phyloP scores from a whole-genome alignment of 2,329 filamentous ascomycete species.

The Fusarium sambucinum region DNA sequence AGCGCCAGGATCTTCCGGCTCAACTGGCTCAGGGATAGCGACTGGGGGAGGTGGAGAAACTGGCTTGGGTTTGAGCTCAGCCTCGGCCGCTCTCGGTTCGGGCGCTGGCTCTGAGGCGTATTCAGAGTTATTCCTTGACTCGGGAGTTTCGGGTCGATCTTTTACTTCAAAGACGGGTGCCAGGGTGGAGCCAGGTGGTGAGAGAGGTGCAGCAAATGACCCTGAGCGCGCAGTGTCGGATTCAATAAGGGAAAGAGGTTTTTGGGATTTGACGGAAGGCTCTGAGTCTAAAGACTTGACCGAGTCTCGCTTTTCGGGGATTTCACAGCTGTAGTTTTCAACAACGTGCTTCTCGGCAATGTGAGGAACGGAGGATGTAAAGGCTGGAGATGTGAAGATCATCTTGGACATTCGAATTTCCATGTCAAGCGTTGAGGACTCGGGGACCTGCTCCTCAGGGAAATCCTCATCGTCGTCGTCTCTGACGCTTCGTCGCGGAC shows the following conservation, averaged over 20 bases:
- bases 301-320: slow-evolving; percentile 63
- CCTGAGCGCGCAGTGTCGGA: slow-evolving; percentile 11
- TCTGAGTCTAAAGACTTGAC: slow-evolving; percentile 61
- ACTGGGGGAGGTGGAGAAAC: slow-evolving; percentile 44
- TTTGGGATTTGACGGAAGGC: slow-evolving; percentile 46
- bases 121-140: slow-evolving; percentile 22
- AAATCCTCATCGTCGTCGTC: slow-evolving; percentile 40
- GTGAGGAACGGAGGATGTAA: slow-evolving; percentile 56
- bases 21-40: slow-evolving; percentile 47
- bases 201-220: slow-evolving; percentile 32
- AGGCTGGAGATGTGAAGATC: slow-evolving; percentile 56
- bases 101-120: slow-evolving; percentile 23
- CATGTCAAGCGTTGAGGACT: slow-evolving; percentile 52
- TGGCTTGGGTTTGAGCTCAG: slow-evolving; percentile 31
- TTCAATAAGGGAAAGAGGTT: slow-evolving; percentile 34
- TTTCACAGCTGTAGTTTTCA: slow-evolving; percentile 47
- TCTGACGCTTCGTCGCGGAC: slow-evolving; percentile 21
- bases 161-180: slow-evolving; percentile 18
- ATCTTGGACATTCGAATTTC: slow-evolving; percentile 57
- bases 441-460: slow-evolving; percentile 25
- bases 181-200: slow-evolving; percentile 11
- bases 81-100: slow-evolving; percentile 45
- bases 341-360: slow-evolving; percentile 48
- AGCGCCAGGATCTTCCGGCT: slow-evolving; percentile 61
- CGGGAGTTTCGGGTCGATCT: slow-evolving; percentile 36